Evolutionary conservation across 164 flowering plant genomes (phyloP).

Genomic region (Stephania cephalantha): DNA sequence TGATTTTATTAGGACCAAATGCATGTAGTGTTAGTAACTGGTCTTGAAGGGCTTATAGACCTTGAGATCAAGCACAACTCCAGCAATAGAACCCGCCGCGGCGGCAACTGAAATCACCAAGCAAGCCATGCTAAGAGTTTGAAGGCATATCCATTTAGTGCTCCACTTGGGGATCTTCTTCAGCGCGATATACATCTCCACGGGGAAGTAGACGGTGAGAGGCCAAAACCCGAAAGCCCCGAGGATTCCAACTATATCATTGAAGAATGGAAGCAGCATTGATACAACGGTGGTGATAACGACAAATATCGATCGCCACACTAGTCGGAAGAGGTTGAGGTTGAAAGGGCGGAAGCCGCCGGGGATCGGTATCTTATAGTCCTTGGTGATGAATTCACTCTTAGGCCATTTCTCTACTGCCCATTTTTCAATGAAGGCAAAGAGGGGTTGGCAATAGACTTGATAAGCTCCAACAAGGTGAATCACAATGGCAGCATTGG

Average conservation of each 20-base stretch:
- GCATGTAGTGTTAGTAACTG: conserved; percentile 18
- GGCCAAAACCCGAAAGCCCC: conserved; percentile 75
- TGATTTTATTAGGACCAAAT: background rate
- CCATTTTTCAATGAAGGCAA: conserved; percentile 54
- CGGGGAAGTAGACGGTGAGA: conserved; percentile 55
- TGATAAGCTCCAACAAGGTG: conserved; percentile 71
- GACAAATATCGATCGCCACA: conserved; percentile 49
- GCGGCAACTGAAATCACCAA: conserved; percentile 45
- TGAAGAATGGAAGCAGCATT: conserved; percentile 65
- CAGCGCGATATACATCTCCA: conserved; percentile 59
- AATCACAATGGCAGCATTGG: conserved; percentile 55
- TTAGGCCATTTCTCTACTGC: conserved; percentile 35
- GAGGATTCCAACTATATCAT: conserved; percentile 49
- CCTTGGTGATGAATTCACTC: conserved; percentile 37
- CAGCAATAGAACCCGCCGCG: conserved; percentile 50
- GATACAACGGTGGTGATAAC: conserved; percentile 45
- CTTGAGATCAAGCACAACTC: conserved; percentile 44
- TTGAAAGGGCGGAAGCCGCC: conserved; percentile 26
- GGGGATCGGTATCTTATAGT: conserved; percentile 31
- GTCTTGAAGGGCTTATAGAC: conserved; percentile 43
- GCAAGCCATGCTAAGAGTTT: conserved; percentile 46
- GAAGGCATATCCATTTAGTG: conserved; percentile 48
- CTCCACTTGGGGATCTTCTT: conserved; percentile 58
- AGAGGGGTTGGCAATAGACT: conserved; percentile 55
- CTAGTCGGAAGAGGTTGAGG: conserved; percentile 42